Evolutionary conservation across 78 protist species (phyloP).

Genomic region (Speleostelium caveatum): DNA sequence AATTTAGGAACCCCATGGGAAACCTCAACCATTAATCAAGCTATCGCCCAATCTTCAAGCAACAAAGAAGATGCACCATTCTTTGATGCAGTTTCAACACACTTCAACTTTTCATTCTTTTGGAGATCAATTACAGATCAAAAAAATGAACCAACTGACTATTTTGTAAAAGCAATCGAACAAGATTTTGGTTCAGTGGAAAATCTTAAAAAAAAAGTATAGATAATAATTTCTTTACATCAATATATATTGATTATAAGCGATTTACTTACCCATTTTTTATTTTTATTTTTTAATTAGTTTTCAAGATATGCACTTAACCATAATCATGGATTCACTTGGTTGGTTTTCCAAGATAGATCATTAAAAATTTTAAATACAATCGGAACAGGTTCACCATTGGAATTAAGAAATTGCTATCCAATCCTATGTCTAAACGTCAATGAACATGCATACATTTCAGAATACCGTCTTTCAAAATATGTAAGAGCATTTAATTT

Average conservation of each 20-base stretch:
- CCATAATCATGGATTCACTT: conserved; percentile 27
- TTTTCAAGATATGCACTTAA: conserved; percentile 55
- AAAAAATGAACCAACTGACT: neutral
- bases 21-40: conserved; percentile 29
- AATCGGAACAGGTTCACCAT: conserved; percentile 70
- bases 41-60: conserved; percentile 19
- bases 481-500: conserved; percentile 18
- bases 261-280: no score
- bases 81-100: conserved; percentile 57
- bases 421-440: conserved; percentile 70
- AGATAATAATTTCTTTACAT: no score
- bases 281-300: no score
- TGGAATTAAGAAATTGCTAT: conserved; percentile 33
- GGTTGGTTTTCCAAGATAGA: conserved; percentile 80
- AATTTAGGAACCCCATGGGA: conserved; percentile 77
- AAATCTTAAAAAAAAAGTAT: conserved; percentile 33
- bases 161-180: conserved; percentile 49
- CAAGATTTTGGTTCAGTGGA: conserved; percentile 62
- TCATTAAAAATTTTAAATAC: conserved; percentile 42
- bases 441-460: conserved; percentile 48
- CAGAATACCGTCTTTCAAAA: conserved; percentile 36
- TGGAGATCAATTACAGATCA: conserved; percentile 46
- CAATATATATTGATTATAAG: no score
- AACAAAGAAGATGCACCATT: conserved; percentile 69
- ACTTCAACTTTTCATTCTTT: conserved; percentile 68